A percentile compares a stretch with the other conserved stretches of the same genome.
Conservation (phyloP, 1,284 basidiomycete species). For the Flammula alnicola region DNA sequence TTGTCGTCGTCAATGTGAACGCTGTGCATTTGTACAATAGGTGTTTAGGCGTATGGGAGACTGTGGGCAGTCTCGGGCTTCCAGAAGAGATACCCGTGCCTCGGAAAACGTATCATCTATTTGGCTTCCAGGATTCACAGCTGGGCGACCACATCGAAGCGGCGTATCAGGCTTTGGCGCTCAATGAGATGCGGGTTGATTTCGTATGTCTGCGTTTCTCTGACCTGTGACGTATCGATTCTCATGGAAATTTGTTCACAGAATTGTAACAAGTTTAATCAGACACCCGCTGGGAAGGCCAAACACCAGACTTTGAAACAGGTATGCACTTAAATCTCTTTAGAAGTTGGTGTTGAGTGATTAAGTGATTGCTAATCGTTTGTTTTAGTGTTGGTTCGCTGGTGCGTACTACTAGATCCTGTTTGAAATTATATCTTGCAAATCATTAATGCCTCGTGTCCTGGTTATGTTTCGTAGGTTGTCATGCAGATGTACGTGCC, state of each 20-base stretch:
- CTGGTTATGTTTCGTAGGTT: too few species aligned
- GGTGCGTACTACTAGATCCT: too few species aligned
- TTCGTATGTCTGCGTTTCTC: conserved; percentile 1
- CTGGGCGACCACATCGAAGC: conserved; percentile 10
- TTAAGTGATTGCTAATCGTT: too few species aligned
- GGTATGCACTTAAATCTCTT: too few species aligned
- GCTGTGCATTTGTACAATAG: too few species aligned
- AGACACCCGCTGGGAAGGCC: conserved; percentile 52
- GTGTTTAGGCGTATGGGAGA: conserved; percentile 14
- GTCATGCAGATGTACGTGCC: conserved; percentile 59
- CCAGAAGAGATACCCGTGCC: conserved; percentile 2
- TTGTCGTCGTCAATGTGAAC: too few species aligned
- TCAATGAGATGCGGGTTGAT: conserved; percentile 11
- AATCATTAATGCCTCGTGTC: too few species aligned
- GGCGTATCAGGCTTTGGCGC: conserved; percentile 10
- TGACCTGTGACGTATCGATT: not conserved
- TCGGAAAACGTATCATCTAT: conserved; percentile 2
- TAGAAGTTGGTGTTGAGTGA: too few species aligned
- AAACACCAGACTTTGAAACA: conserved; percentile 68
- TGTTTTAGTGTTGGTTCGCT: conserved; percentile 65
- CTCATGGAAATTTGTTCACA: conserved; percentile 28
- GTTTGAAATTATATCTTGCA: too few species aligned
- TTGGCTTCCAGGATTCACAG: conserved; percentile 5
- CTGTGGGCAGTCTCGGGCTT: conserved; percentile 7
- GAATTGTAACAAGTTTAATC: conserved; percentile 66